Evolutionary conservation across 1,284 basidiomycete genomes (phyloP).

Genomic region (Ustilago cynodontis): DNA sequence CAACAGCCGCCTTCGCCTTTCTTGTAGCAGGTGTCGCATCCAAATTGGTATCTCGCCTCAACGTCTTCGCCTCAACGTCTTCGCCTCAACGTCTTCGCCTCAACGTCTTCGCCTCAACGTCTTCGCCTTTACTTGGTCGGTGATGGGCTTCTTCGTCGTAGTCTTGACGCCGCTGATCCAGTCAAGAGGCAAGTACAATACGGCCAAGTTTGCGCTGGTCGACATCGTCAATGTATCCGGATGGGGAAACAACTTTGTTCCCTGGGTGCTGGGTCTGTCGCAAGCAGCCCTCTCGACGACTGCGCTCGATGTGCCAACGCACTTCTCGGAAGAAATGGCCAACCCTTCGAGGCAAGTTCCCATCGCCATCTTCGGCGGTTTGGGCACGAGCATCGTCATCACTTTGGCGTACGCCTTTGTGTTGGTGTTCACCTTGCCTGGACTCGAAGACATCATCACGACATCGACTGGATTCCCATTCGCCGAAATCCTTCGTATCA

Average conservation of each 20-base stretch:
- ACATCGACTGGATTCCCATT: conserved; percentile 43
- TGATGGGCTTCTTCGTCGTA: conserved; percentile 22
- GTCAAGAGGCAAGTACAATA: conserved; percentile 34
- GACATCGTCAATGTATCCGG: conserved; percentile 34
- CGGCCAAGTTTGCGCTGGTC: conserved; percentile 31
- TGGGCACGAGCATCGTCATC: conserved; percentile 22
- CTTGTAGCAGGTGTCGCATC: conserved; percentile 16
- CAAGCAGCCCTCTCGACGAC: conserved; percentile 42
- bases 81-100: no score
- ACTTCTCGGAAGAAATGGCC: conserved; percentile 42
- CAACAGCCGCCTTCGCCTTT: conserved; percentile 9
- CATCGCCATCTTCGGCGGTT: conserved; percentile 26
- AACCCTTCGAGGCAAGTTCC: conserved; percentile 24
- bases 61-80: conserved; percentile 29
- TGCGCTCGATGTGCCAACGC: conserved; percentile 28
- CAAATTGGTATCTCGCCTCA: conserved; percentile 20
- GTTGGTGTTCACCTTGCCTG: conserved; percentile 36
- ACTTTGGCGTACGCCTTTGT: conserved; percentile 31
- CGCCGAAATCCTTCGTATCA: conserved; percentile 29
- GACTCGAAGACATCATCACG: conserved; percentile 16
- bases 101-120: conserved; percentile 32
- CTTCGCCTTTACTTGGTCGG: conserved; percentile 29
- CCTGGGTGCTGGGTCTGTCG: conserved; percentile 32
- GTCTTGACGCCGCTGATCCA: conserved; percentile 30
- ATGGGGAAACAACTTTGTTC: conserved; percentile 32